Conservation (phyloP, 2,329 filamentous ascomycete species). For the Scedosporium apiospermum region DNA sequence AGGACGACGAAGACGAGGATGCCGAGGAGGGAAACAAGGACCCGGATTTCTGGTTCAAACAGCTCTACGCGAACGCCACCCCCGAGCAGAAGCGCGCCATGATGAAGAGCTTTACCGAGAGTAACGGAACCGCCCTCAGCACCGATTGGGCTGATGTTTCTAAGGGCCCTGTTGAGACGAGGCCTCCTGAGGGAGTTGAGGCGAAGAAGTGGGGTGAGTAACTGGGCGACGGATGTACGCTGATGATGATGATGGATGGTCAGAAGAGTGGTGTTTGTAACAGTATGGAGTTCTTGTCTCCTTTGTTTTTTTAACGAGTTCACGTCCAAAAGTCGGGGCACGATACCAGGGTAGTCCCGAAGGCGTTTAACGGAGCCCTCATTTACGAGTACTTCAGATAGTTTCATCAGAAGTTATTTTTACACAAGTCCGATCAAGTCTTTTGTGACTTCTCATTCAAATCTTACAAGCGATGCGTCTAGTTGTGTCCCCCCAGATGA, state of each 20-base stretch:
- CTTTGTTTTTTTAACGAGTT: no score
- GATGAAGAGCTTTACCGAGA: conserved; percentile 96
- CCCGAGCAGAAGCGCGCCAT: conserved; percentile 82
- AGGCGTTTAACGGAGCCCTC: background rate
- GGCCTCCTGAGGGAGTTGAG: conserved; percentile 68
- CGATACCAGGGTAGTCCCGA: background rate
- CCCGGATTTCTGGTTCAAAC: conserved; percentile 81
- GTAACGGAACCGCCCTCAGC: conserved; percentile 83
- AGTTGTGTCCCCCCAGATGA: background rate
- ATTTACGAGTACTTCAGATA: background rate
- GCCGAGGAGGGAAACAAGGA: conserved; percentile 44
- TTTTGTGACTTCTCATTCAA: no score
- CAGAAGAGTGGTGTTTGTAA: background rate
- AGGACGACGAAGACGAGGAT: conserved; percentile 45
- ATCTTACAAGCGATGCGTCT: no score
- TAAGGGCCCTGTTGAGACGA: conserved; percentile 59
- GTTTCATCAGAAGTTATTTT: background rate
- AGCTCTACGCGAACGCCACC: conserved; percentile 67
- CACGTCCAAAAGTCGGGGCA: background rate
- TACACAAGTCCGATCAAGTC: no score
- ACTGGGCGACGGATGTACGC: background rate
- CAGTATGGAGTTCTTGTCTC: background rate
- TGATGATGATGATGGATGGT: background rate
- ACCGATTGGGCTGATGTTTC: conserved; percentile 86
- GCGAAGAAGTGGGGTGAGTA: conserved; percentile 56